Conservation (phyloP, 108 stramenopile genomes). For the Pseudonitzschia multiseries region DNA sequence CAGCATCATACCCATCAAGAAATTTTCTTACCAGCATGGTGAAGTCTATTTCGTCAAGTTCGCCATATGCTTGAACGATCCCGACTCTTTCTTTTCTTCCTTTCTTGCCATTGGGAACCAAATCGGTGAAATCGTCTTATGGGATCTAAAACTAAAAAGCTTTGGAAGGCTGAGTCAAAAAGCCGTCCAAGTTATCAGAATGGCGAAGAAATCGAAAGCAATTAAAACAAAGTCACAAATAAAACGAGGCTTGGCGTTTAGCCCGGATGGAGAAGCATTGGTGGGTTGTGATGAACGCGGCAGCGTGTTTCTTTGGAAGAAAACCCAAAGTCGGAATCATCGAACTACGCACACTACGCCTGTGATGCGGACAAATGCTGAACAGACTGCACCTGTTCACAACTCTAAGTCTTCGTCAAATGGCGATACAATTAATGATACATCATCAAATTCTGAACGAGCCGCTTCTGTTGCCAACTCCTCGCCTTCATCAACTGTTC, state of each 20-base stretch:
- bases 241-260: constrained; percentile 65
- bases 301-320: constrained; percentile 56
- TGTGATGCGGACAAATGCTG: neutral
- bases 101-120: constrained; percentile 72
- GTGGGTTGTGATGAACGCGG: constrained; percentile 60
- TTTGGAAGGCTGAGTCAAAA: neutral
- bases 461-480: neutral
- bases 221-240: constrained; percentile 3
- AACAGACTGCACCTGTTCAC: neutral
- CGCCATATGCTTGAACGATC: constrained; percentile 19
- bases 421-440: neutral
- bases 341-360: neutral
- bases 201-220: constrained; percentile 1
- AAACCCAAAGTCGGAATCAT: neutral
- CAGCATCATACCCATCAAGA: constrained; percentile 49
- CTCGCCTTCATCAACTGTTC: neutral
- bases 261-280: constrained; percentile 46
- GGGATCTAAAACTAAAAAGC: constrained; percentile 37
- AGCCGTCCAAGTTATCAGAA: neutral
- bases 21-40: neutral
- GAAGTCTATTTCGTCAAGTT: constrained; percentile 47
- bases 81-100: neutral
- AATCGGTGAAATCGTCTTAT: constrained; percentile 68
- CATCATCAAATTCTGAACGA: neutral
- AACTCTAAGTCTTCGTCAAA: neutral